A percentile compares a stretch with the other conserved stretches of the same genome.
Evolutionary conservation across 176 grass and related monocot genomes (phyloP).

Genomic region (Eleusine coracana): DNA sequence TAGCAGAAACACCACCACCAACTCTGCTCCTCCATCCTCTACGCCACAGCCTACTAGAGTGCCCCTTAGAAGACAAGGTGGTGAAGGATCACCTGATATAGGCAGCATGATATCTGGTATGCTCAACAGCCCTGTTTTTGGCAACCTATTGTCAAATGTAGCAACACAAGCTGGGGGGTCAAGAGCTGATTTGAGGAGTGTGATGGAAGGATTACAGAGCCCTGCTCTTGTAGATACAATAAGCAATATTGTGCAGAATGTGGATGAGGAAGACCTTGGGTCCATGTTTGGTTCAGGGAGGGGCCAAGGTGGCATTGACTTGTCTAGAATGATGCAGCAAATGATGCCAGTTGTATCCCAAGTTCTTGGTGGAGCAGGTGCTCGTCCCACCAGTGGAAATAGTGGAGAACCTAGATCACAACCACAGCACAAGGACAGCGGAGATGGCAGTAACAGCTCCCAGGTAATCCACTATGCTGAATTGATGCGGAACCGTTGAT

Average conservation of each 20-base stretch:
- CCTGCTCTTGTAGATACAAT: slow-evolving; percentile 67
- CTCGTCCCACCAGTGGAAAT: slow-evolving; percentile 30
- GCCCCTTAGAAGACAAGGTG: slow-evolving; percentile 42
- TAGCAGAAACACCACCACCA: slow-evolving; percentile 14
- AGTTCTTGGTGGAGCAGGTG: slow-evolving; percentile 60
- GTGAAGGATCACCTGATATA: slow-evolving; percentile 55
- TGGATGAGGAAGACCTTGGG: slow-evolving; percentile 60
- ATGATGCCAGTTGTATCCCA: slow-evolving; percentile 92
- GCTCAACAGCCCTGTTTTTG: slow-evolving; percentile 63
- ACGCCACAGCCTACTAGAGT: slow-evolving; percentile 29
- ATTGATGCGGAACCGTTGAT: background rate
- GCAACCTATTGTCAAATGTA: slow-evolving; percentile 68
- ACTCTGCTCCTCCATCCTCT: slow-evolving; percentile 35
- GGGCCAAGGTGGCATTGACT: slow-evolving; percentile 65
- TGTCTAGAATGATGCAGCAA: slow-evolving; percentile 92
- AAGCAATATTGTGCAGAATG: slow-evolving; percentile 68
- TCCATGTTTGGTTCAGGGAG: slow-evolving; percentile 49
- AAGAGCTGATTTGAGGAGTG: slow-evolving; percentile 51
- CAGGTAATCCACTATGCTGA: slow-evolving; percentile 35
- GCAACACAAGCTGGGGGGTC: slow-evolving; percentile 70
- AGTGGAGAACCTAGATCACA: slow-evolving; percentile 35
- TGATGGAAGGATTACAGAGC: slow-evolving; percentile 78
- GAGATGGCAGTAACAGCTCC: slow-evolving; percentile 21
- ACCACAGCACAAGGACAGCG: slow-evolving; percentile 20
- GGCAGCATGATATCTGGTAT: slow-evolving; percentile 74